Percentiles rank a stretch among this genome's conserved stretches.
phyloP scores from a whole-genome alignment of 495 filamentous ascomycete genomes.

The Filosporella fistucella region DNA sequence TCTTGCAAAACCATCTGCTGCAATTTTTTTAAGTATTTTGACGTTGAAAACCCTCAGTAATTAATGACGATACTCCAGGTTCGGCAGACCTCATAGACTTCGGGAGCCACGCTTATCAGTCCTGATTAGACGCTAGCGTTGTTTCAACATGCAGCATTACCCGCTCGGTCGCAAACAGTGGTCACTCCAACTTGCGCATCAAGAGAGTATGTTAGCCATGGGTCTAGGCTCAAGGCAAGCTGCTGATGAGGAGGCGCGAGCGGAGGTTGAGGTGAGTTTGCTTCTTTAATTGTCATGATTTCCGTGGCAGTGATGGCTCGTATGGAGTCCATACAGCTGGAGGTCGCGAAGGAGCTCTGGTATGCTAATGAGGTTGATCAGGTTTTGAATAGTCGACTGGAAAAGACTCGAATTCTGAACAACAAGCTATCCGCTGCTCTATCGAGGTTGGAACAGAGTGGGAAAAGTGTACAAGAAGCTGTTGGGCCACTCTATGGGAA shows the following conservation, averaged over 20 bases:
- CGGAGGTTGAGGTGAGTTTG: constrained; percentile 49
- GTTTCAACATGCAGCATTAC: too few relatives aligned
- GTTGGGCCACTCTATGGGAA: constrained; percentile 92
- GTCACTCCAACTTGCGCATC: constrained; percentile 2
- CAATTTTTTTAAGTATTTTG: too few relatives aligned
- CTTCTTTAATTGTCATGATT: neutral
- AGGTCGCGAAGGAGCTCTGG: neutral
- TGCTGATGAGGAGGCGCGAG: constrained; percentile 57
- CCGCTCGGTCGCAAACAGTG: constrained; percentile 8
- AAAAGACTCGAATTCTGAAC: constrained; percentile 67
- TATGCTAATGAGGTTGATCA: neutral
- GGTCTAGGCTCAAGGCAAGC: constrained; percentile 38
- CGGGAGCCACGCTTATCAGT: too few relatives aligned
- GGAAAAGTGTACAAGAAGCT: constrained; percentile 84
- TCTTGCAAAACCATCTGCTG: too few relatives aligned
- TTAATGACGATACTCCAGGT: too few relatives aligned
- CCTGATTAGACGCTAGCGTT: too few relatives aligned
- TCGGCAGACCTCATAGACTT: too few relatives aligned
- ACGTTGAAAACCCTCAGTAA: too few relatives aligned
- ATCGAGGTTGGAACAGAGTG: constrained; percentile 76
- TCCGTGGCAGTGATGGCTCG: neutral
- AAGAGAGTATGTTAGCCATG: constrained; percentile 23
- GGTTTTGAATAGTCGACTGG: constrained; percentile 58
- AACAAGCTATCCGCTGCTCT: constrained; percentile 92
- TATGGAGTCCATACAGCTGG: neutral